Evolutionary conservation across 139 green algal species (phyloP), one percentile per base, ranked within the genome.

Genomic region (Diplosphaera chodatii): DNA sequence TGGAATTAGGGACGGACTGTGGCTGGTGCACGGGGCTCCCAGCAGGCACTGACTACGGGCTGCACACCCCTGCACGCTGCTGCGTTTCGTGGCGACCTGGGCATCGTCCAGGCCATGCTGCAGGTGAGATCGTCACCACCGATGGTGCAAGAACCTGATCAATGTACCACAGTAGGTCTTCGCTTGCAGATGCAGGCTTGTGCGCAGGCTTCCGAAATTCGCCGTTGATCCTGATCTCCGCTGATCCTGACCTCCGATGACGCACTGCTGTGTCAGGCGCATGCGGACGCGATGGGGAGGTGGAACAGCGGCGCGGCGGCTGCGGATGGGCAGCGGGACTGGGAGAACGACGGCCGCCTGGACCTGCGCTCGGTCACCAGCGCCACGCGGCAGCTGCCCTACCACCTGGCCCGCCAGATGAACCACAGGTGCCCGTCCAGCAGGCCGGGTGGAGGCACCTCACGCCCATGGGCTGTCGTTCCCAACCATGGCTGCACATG

Each of bases 341-440:
- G 83, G 83, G 83, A 88, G 64, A 78, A 78, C 32, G 72, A 82
- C 56, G 82, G 77, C 31, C 72, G 83, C 48, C 79, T 79, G 22
- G 83, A 88, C 69, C 80, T 88, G 33, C 77, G 83, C 64, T 83
- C 74, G 22, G 76, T 87, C 37, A 66, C 80, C 27, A 87, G 86
- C 65, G 63, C 55, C 34, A 48, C 77, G 63, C 75, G 82, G 31
- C 82, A 81, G 74, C 78, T 88, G 68, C 77, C 83, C 10, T 88
- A 80, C 71, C 83, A 88, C 74, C 37, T 48, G 8, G 37, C 37
- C 37, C 37, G 37, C 37, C 37, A 48, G 37, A 6, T 20, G 8
- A 6, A 48, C 8, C 37, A 48, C 37, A 48, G 37, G 37, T 48
- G 37, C 37, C 6, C 37, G 10, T 48, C 10, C 6, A 48, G n/a